These are phyloP conservation scores for Pichia membranifaciens DNA, from an alignment of 805 yeast species.

Conservation along the genomic window DNA sequence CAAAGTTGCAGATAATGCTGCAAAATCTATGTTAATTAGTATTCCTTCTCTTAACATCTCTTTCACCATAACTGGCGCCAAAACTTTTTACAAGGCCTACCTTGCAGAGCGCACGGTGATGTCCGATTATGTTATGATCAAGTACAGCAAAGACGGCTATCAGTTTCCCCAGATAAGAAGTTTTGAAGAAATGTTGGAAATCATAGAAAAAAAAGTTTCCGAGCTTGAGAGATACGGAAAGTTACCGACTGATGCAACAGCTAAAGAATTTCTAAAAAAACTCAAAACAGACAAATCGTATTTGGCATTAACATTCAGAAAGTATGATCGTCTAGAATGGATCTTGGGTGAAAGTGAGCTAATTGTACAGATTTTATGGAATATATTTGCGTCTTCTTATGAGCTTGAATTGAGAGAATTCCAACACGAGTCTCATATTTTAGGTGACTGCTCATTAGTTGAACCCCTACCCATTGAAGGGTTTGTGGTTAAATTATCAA, in stretches of 20 bases:
- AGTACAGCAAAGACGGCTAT: slow-evolving; percentile 21
- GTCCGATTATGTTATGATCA: neutral
- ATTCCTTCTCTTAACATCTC: slow-evolving; percentile 43
- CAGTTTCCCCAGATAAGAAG: slow-evolving; percentile 21
- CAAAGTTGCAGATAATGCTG: neutral
- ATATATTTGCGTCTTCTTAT: slow-evolving; percentile 39
- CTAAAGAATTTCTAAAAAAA: slow-evolving; percentile 15
- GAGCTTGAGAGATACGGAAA: slow-evolving; percentile 8
- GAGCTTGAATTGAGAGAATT: slow-evolving; percentile 56
- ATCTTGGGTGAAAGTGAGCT: slow-evolving; percentile 40
- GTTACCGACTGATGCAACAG: slow-evolving; percentile 5
- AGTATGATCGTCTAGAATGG: slow-evolving; percentile 77
- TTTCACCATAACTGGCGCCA: slow-evolving; percentile 26
- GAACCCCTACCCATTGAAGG: slow-evolving; percentile 86
- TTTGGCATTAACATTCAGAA: slow-evolving; percentile 47
- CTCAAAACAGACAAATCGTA: slow-evolving; percentile 23
- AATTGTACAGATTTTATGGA: slow-evolving; percentile 39
- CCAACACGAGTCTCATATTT: slow-evolving; percentile 33
- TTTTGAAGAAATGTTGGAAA: slow-evolving; percentile 36
- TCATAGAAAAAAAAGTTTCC: slow-evolving; percentile 32
- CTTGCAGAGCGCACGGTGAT: neutral
- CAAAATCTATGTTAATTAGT: slow-evolving; percentile 24
- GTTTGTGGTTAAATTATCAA: slow-evolving; percentile 53
- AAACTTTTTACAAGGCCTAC: neutral
- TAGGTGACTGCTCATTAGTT: slow-evolving; percentile 22